Evolutionary conservation across 2,329 filamentous ascomycete genomes (phyloP), one percentile per base, ranked within the genome.

Genomic region (Arthrobotrys megalospora): DNA sequence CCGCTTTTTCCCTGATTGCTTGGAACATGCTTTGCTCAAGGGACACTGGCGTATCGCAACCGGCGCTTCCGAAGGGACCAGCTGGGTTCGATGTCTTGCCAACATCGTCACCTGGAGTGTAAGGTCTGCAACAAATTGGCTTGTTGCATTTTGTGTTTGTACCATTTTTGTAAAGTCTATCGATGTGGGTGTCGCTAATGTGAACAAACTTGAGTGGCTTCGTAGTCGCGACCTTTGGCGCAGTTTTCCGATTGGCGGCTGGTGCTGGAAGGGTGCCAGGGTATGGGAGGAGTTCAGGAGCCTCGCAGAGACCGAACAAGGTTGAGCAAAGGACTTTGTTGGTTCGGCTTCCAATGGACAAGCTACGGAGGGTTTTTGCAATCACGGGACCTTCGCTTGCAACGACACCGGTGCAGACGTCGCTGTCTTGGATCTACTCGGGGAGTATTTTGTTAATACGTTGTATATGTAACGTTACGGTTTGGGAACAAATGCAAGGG

Each of bases 181-280:
- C 89, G 66, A 90, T 84, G 73, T 90, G 89, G 48, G 89, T 88
- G 79, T 90, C 89, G 11, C 87, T 89, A 82, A 88, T 88, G 81
- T 90, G 89, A 24, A 89, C 87, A 3, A 90, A 84, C 80, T 87
- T 86, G 79, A 72, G 28, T 8, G 68, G 62, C 48, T 68, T 78
- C 4, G 19, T 52, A n/a, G 53, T 10, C 8, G 64, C 21, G 10
- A 21, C 28, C n/a, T 48, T 66, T n/a, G 68, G 62, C 1, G 75
- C 52, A 0, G 21, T 58, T 50, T 55, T 63, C 12, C 55, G 67
- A n/a, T 58, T 79, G 4, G n/a, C 36, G 24, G 60, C 67, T 8
- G 75, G 75, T 28, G 52, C 6, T 50, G 75, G 75, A 28, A 79
- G 52, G 3, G 53, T 69, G 41, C 64, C 68, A n/a, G 75, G 75